Evolutionary conservation across 345 rosid species (phyloP).

Genomic region (Luvunga scandens): DNA sequence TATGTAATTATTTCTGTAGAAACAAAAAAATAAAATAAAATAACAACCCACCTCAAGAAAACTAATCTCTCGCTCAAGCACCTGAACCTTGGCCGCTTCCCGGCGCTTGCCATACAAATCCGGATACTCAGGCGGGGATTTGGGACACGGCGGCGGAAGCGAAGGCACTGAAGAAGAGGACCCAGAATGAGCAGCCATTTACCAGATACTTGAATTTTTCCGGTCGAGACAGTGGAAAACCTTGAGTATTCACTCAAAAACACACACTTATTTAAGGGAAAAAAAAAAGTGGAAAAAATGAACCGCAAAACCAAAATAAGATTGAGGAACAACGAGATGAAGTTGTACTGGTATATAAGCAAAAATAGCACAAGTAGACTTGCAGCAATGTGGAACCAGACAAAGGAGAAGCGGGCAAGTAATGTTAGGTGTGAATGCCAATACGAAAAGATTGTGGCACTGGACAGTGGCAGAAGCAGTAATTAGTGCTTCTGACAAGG

Average conservation of each 20-base stretch:
- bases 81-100: slow-evolving; percentile 77
- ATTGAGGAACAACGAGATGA: background rate
- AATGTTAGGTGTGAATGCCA: slow-evolving; percentile 35
- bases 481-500: slow-evolving; percentile 62
- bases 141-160: slow-evolving; percentile 72
- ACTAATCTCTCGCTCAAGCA: slow-evolving; percentile 87
- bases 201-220: slow-evolving; percentile 3
- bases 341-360: background rate
- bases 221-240: background rate
- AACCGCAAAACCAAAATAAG: slow-evolving; percentile 1
- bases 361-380: background rate
- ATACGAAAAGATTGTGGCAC: slow-evolving; percentile 26
- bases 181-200: slow-evolving; percentile 50
- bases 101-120: slow-evolving; percentile 91
- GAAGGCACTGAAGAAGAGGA: slow-evolving; percentile 32
- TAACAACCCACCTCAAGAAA: slow-evolving; percentile 68
- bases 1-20: background rate
- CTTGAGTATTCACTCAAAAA: background rate
- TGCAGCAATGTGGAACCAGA: slow-evolving; percentile 12
- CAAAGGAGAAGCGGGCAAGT: slow-evolving; percentile 32
- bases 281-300: slow-evolving; percentile 7
- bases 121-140: slow-evolving; percentile 92
- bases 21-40: background rate
- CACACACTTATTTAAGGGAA: background rate
- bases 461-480: slow-evolving; percentile 53